Evolutionary conservation across 2,329 filamentous ascomycete species (phyloP).

Genomic region (Xylaria sp.): DNA sequence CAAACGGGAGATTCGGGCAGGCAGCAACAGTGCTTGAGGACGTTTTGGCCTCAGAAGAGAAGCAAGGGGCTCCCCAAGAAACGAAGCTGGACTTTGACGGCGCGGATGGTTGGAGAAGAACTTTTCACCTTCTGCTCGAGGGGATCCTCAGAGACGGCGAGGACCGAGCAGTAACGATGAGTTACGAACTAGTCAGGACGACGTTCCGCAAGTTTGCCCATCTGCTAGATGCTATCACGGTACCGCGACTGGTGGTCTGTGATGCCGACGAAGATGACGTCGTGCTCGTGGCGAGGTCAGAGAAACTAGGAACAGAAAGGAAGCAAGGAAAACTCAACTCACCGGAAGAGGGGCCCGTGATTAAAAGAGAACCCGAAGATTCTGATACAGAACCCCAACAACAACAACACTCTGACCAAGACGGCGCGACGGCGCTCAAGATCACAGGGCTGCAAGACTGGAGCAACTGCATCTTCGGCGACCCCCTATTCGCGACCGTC

Average conservation of each 20-base stretch:
- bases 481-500: slow-evolving; percentile 59
- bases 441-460: slow-evolving; percentile 63
- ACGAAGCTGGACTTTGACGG: slow-evolving; percentile 32
- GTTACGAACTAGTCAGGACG: slow-evolving; percentile 59
- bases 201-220: slow-evolving; percentile 57
- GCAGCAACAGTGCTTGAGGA: slow-evolving; percentile 45
- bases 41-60: slow-evolving; percentile 16
- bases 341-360: background rate
- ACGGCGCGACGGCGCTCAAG: slow-evolving; percentile 34
- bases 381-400: background rate
- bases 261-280: slow-evolving; percentile 58
- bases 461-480: slow-evolving; percentile 65
- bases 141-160: slow-evolving; percentile 63
- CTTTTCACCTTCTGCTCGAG: slow-evolving; percentile 64
- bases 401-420: slow-evolving; percentile 12
- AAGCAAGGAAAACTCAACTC: slow-evolving; percentile 21
- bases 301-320: slow-evolving; percentile 12
- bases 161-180: slow-evolving; percentile 63
- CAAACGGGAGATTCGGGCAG: slow-evolving; percentile 56
- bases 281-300: slow-evolving; percentile 48
- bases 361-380: slow-evolving; percentile 8
- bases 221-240: slow-evolving; percentile 57
- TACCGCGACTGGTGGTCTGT: slow-evolving; percentile 59
- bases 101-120: slow-evolving; percentile 57
- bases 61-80: slow-evolving; percentile 1